These are phyloP conservation scores for Phyllosticta paracitricarpa DNA, from an alignment of 2,329 filamentous ascomycete species.

Conservation along the genomic window DNA sequence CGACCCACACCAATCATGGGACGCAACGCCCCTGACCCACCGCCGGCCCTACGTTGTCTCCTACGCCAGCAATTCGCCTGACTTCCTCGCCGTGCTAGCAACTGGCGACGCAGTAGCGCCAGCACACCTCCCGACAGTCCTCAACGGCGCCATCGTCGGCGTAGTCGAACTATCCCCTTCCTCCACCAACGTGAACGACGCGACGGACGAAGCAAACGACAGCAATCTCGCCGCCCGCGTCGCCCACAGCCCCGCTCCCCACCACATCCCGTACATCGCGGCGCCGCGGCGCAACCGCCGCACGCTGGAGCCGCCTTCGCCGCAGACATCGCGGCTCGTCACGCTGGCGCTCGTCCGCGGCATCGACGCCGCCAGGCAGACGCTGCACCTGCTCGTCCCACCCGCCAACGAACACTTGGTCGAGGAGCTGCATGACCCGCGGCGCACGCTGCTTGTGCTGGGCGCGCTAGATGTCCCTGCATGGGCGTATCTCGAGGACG, in stretches of 20 bases:
- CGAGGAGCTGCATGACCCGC: constrained; percentile 13
- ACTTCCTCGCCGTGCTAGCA: constrained; percentile 53
- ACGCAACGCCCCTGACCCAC: constrained; percentile 45
- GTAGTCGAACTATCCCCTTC: constrained; percentile 35
- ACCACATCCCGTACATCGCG: constrained; percentile 47
- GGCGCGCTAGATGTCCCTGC: constrained; percentile 23
- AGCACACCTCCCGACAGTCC: constrained; percentile 50
- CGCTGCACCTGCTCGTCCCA: constrained; percentile 58
- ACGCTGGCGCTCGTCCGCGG: constrained; percentile 62
- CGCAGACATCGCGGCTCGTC: constrained; percentile 47
- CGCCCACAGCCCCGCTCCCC: constrained; percentile 17
- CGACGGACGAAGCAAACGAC: neutral
- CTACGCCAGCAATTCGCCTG: constrained; percentile 46
- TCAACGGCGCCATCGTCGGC: constrained; percentile 62
- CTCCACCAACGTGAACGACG: constrained; percentile 39
- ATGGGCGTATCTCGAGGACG: constrained; percentile 27
- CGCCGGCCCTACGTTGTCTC: constrained; percentile 51
- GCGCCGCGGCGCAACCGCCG: constrained; percentile 40
- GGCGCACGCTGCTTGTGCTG: constrained; percentile 22
- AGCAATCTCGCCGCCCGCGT: constrained; percentile 13
- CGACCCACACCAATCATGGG: constrained; percentile 34
- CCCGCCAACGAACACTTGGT: constrained; percentile 28
- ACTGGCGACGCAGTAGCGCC: constrained; percentile 55
- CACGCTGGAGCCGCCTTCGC: constrained; percentile 40
- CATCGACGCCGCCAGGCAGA: constrained; percentile 46